Conservation (phyloP, 2,329 filamentous ascomycete species). For the Cytospora mali region DNA sequence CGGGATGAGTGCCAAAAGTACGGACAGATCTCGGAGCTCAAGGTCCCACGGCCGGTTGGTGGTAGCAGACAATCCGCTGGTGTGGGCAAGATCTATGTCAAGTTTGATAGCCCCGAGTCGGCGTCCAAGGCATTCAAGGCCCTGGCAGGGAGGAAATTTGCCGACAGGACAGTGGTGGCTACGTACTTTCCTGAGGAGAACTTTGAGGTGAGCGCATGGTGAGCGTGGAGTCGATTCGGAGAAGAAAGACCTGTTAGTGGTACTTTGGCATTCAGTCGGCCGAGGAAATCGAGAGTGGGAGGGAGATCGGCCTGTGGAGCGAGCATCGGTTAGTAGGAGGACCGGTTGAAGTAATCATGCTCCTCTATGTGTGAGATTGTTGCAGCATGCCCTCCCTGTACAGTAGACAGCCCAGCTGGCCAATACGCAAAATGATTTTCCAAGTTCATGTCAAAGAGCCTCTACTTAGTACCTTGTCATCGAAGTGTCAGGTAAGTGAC, state of each 20-base stretch:
- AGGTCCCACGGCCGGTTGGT: conserved; percentile 85
- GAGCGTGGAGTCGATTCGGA: conserved; percentile 35
- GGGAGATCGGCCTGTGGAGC: neutral
- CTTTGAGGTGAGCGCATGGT: conserved; percentile 91
- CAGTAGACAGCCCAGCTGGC: conserved; percentile 7
- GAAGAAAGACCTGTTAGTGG: neutral
- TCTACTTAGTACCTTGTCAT: neutral
- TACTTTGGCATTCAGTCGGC: neutral
- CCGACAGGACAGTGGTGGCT: conserved; percentile 91
- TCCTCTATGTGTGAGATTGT: neutral
- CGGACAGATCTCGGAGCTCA: conserved; percentile 82
- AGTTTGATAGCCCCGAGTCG: conserved; percentile 77
- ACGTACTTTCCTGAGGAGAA: conserved; percentile 99
- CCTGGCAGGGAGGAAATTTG: conserved; percentile 94
- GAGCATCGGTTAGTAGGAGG: too few relatives aligned
- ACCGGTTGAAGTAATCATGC: neutral
- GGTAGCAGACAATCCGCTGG: conserved; percentile 83
- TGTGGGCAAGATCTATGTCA: conserved; percentile 97
- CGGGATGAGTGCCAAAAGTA: conserved; percentile 92
- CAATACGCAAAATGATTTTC: neutral
- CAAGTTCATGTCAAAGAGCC: neutral
- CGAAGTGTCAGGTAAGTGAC: neutral
- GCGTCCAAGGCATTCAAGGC: conserved; percentile 84
- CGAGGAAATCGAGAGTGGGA: neutral
- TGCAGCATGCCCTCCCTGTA: conserved; percentile 2